These are phyloP conservation scores for Parascedosporium putredinis DNA, from an alignment of 2,329 filamentous ascomycete genomes.

Conservation along the genomic window DNA sequence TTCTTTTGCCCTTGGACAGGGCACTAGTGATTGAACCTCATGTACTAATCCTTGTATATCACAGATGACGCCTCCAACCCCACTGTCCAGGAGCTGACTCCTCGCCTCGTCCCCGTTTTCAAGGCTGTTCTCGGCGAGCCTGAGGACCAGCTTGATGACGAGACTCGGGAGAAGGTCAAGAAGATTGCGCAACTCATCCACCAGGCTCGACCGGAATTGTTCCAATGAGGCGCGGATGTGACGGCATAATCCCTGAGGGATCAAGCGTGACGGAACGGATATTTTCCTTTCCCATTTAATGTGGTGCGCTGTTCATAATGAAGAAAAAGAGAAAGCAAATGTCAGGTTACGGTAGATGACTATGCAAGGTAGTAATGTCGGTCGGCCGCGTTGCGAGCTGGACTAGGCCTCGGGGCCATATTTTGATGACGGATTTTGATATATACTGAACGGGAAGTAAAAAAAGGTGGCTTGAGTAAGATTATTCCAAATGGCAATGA, in stretches of 20 bases:
- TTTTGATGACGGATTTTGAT: conserved; percentile 3
- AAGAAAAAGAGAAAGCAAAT: background rate
- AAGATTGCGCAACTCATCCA: conserved; percentile 46
- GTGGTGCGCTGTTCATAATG: background rate
- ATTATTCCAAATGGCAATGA: background rate
- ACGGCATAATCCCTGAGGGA: background rate
- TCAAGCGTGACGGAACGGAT: background rate
- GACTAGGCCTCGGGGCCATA: background rate
- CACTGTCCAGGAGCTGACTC: conserved; percentile 59
- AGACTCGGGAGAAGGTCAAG: conserved; percentile 56
- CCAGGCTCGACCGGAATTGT: conserved; percentile 23
- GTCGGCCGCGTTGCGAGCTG: background rate
- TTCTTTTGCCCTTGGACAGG: background rate
- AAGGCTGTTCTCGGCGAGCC: conserved; percentile 62
- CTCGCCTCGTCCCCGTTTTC: conserved; percentile 59
- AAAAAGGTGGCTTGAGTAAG: conserved; percentile 1
- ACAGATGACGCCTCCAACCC: conserved; percentile 57
- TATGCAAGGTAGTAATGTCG: background rate
- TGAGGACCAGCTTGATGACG: conserved; percentile 63
- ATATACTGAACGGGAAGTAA: background rate
- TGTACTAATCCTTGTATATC: conserved; percentile 15
- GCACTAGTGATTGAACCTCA: background rate
- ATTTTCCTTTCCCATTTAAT: background rate
- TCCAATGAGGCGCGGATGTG: conserved; percentile 10
- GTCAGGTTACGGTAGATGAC: background rate